Percentiles rank a stretch among this genome's conserved stretches.
Conservation (phyloP, 257 asterid species). For the Galeopsis tetrahit region DNA sequence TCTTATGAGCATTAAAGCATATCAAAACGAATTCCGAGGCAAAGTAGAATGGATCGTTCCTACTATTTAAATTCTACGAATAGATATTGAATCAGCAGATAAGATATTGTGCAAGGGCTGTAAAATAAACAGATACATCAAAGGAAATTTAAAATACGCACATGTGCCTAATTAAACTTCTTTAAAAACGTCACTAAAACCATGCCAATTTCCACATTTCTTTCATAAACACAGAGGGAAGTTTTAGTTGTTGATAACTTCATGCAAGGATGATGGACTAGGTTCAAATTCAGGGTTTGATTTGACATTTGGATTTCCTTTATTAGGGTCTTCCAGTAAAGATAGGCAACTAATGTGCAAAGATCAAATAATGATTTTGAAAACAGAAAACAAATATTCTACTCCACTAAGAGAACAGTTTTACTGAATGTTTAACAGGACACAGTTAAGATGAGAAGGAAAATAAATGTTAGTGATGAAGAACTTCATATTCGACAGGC, state of each 20-base stretch:
- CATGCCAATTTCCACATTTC: neutral
- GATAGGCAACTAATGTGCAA: neutral
- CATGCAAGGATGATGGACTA: neutral
- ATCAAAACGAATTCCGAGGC: neutral
- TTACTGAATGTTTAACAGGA: constrained; percentile 2
- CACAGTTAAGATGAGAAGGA: constrained; percentile 20
- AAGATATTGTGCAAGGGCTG: neutral
- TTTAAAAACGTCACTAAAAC: neutral
- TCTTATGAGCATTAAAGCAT: neutral
- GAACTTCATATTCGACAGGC: neutral
- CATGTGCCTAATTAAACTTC: neutral
- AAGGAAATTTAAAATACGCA: neutral
- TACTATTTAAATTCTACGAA: neutral
- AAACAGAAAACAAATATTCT: constrained; percentile 6
- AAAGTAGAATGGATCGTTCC: neutral
- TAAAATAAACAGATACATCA: neutral
- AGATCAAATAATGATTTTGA: neutral
- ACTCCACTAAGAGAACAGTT: neutral
- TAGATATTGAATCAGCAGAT: neutral
- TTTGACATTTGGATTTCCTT: constrained; percentile 28
- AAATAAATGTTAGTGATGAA: constrained; percentile 16
- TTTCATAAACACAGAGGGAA: constrained; percentile 4
- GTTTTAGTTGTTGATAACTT: constrained; percentile 4
- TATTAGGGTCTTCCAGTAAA: neutral
- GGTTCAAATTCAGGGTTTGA: neutral